phyloP scores from a whole-genome alignment of 441 rosid species.

The Euphorbia celastroides region DNA sequence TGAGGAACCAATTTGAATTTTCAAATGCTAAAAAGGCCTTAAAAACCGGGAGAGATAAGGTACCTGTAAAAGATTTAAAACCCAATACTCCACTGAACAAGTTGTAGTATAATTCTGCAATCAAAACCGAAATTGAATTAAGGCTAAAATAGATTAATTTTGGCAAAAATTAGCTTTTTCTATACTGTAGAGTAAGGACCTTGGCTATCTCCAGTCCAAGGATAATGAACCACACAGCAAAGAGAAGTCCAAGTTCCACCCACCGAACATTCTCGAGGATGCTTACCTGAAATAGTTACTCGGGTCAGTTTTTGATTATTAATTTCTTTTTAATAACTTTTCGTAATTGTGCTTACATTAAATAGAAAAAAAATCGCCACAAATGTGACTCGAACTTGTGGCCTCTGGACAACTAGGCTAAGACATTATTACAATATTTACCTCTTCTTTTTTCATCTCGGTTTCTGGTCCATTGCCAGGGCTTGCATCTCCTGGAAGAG shows the following conservation, averaged over 20 bases:
- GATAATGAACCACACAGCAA: slow-evolving; percentile 39
- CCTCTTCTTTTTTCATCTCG: slow-evolving; percentile 30
- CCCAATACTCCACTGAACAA: slow-evolving; percentile 51
- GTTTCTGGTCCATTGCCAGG: slow-evolving; percentile 18
- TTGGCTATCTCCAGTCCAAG: slow-evolving; percentile 44
- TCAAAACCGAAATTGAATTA: slow-evolving; percentile 1
- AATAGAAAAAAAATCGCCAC: no score
- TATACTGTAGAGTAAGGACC: slow-evolving; percentile 27
- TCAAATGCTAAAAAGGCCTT: no score
- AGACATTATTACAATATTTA: slow-evolving; percentile 3
- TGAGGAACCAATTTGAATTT: not conserved
- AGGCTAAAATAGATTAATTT: not conserved
- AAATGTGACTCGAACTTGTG: no score
- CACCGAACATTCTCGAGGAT: slow-evolving; percentile 40
- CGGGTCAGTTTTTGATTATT: no score
- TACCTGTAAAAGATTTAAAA: slow-evolving; percentile 47
- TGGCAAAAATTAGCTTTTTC: not conserved
- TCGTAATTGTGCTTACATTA: no score
- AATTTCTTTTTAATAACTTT: no score
- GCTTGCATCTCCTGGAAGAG: slow-evolving; percentile 29
- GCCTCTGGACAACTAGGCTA: no score
- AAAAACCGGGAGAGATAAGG: not conserved
- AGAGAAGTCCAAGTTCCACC: slow-evolving; percentile 48
- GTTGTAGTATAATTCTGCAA: slow-evolving; percentile 44
- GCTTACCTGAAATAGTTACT: slow-evolving; percentile 34